A percentile compares a stretch with the other conserved stretches of the same genome.
phyloP scores from a whole-genome alignment of 108 stramenopile genomes.

The Seminavis robusta region DNA sequence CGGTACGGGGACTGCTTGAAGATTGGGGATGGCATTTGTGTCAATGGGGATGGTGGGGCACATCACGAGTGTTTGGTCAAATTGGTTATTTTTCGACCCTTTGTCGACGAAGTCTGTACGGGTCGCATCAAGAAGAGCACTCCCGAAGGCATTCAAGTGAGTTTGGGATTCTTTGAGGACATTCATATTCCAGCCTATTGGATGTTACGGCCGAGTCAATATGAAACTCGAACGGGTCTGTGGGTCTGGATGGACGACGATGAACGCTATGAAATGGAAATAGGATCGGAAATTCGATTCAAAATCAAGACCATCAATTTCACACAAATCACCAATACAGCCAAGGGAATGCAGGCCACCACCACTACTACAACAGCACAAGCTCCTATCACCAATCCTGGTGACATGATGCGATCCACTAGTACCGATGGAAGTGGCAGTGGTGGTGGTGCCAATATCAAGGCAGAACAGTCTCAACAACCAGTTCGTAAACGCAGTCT shows the following conservation, averaged over 20 bases:
- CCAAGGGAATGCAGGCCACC: conserved; percentile 81
- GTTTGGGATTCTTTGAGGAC: conserved; percentile 86
- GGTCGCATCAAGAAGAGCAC: conserved; percentile 64
- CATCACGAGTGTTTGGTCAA: conserved; percentile 78
- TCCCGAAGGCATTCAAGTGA: conserved; percentile 72
- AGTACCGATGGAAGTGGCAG: no score
- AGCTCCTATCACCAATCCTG: conserved; percentile 8
- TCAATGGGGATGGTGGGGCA: conserved; percentile 80
- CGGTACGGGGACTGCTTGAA: conserved; percentile 67
- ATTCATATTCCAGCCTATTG: conserved; percentile 83
- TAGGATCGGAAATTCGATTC: conserved; percentile 83
- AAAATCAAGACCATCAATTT: conserved; percentile 85
- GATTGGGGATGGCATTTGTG: conserved; percentile 66
- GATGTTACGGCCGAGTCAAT: conserved; percentile 77
- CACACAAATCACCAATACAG: conserved; percentile 81
- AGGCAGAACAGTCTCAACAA: conserved; percentile 2
- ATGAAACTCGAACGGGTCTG: conserved; percentile 49
- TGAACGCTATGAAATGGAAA: conserved; percentile 79
- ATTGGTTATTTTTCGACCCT: conserved; percentile 85
- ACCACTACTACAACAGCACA: conserved; percentile 58
- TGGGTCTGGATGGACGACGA: conserved; percentile 83
- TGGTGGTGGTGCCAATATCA: no score
- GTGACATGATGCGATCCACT: no score
- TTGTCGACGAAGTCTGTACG: conserved; percentile 83
- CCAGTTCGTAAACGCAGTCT: conserved; percentile 66